Conservation (phyloP, 2,329 filamentous ascomycete genomes). For the Neonectria magnoliae region DNA sequence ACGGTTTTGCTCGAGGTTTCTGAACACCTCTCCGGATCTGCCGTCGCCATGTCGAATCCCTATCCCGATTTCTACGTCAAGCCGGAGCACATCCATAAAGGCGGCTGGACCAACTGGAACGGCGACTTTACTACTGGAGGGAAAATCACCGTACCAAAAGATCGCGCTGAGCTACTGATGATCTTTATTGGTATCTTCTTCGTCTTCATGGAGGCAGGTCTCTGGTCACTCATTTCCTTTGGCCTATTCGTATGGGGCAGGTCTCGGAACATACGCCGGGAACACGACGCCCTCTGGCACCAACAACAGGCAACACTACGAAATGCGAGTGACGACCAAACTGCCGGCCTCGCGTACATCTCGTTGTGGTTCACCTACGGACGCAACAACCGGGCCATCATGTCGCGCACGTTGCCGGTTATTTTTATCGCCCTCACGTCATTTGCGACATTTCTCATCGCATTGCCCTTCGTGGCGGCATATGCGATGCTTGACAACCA, state of each 20-base stretch:
- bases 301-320: constrained; percentile 4
- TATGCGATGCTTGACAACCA: constrained; percentile 10
- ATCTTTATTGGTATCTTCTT: constrained; percentile 10
- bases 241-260: constrained; percentile 1
- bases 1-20: background rate
- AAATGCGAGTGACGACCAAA: constrained; percentile 6
- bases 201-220: constrained; percentile 7
- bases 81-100: constrained; percentile 2
- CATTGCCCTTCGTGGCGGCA: constrained; percentile 1
- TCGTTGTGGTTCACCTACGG: constrained; percentile 1
- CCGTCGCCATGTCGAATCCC: constrained; percentile 6
- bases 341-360: constrained; percentile 2
- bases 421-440: background rate
- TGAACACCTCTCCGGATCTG: background rate
- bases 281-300: constrained; percentile 11
- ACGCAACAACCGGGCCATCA: background rate
- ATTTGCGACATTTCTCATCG: constrained; percentile 6
- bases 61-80: constrained; percentile 5
- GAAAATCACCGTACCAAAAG: constrained; percentile 1
- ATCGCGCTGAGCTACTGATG: constrained; percentile 1
- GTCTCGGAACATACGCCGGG: background rate
- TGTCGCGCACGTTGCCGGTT: background rate
- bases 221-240: constrained; percentile 13
- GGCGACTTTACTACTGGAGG: constrained; percentile 2
- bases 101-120: constrained; percentile 14